A percentile compares a stretch with the other conserved stretches of the same genome.
Evolutionary conservation across 2,329 filamentous ascomycete genomes (phyloP).

Genomic region (Simplicillium aogashimaense): DNA sequence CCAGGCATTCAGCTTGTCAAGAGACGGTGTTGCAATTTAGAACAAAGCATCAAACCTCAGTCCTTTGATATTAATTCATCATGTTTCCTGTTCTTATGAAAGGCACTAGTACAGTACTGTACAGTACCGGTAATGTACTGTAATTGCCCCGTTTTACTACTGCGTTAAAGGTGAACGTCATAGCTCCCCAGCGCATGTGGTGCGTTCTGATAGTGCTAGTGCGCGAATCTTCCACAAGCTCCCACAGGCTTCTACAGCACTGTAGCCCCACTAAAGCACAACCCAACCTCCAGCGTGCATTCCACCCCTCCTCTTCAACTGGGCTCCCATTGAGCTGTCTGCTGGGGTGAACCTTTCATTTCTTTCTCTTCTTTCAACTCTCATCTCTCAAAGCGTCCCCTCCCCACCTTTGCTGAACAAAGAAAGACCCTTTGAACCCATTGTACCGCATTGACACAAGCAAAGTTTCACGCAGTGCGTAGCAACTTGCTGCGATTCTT

Average conservation of each 20-base stretch:
- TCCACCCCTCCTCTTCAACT: not conserved
- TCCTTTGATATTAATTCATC: no score
- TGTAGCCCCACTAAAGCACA: not conserved
- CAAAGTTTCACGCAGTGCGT: no score
- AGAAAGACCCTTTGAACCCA: not conserved
- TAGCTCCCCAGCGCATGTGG: no score
- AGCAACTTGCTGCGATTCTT: no score
- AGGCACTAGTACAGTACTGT: no score
- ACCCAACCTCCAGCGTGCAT: not conserved
- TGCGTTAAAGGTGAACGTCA: no score
- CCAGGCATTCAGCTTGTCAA: no score
- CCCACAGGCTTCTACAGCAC: constrained; percentile 1
- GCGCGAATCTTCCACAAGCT: constrained; percentile 15
- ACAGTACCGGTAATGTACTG: no score
- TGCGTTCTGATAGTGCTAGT: not conserved
- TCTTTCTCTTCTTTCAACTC: not conserved
- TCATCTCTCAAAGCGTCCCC: not conserved
- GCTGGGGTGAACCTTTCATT: not conserved
- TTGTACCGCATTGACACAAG: not conserved
- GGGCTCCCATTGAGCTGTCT: not conserved
- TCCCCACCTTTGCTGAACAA: not conserved
- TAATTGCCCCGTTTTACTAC: no score
- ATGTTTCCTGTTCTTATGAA: no score
- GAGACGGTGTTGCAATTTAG: no score
- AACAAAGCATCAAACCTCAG: no score